Base-by-base conservation (phyloP, 202 grass and related monocot genomes). In the Zoysia matrella region DNA sequence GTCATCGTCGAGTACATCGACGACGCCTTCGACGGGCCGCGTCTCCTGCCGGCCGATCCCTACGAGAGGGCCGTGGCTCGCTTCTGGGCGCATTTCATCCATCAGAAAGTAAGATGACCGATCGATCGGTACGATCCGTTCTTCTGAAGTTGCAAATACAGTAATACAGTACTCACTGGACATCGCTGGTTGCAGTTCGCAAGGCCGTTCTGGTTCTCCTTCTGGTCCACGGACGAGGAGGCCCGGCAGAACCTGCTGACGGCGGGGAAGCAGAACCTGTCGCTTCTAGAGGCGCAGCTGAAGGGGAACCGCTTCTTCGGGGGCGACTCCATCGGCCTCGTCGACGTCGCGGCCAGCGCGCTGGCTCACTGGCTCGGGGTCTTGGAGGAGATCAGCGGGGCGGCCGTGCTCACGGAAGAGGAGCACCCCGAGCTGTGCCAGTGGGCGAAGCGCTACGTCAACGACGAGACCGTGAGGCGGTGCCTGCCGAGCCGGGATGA, bases 1-100 rank as follows among this genome's bases (percentile, higher is more conserved):
- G 3, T 93, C 58, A 78, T 90, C 47, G 36, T 88, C 12, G 67
- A 93, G 79, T 90, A 90, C 67, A 13, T 93, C 53, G 85, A 90
- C 53, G 88, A 90, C n/a, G 18, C 78, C 78, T 93, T 89, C 6
- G 12, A 80, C 3, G 84, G 87, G 9, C 73, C 82, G 0, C 18
- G 47, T 0, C n/a, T 89, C 13, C 70, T 86, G 1, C 83, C 88
- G 0, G 1, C 44, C 4, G 83, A 86, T 57, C 84, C 88, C 18
- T 83, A 67, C 67, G 83, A 82, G 8, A 42, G 88, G 2, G 83
- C 88, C 2, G 4, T 8, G 13, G 55, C 67, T 3, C 84, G 88
- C 11, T 87, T 87, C 52, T 84, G 85, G 85, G 13, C 75, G 46
- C 75, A 89, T 12, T 62, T 76, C 58, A 41, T 91, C 30, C 86